Base-by-base conservation (phyloP, 2,329 filamentous ascomycete species). In the Sporothrix brasiliensis region DNA sequence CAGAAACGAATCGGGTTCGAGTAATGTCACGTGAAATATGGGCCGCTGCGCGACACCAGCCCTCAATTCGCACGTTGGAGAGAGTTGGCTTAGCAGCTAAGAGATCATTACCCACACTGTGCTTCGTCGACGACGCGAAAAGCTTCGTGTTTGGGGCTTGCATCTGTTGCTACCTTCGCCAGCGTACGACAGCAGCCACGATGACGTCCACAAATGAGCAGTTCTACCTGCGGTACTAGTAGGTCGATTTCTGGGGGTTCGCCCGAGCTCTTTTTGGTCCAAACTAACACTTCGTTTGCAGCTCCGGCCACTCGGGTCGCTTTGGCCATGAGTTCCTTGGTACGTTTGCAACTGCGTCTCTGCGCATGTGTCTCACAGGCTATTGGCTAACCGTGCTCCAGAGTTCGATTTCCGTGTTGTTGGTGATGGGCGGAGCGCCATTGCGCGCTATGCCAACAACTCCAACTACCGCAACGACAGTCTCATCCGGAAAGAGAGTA, bases 401-500 rank as follows among this genome's bases (percentile, higher is more conserved):
- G 94, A 99, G 81, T 99, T 99, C 80, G 95, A 99, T 80, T 95
- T 99, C 77, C 88, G 94, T 70, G 92, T 93, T 30, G 88, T 98
- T 60, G 93, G 93, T 69, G 95, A 99, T 79, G 95, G 95, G 67
- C 89, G 92, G 73, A 97, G 94, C 79, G 95, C 95, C 9, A 92
- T 95, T 68, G 93, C 94, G 44, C 90, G 95, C 81, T 99, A 99
- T 82, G 95, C 95, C 74, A 99, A 99, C 86, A 99, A 99, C 82
- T 98, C 94, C 71, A 99, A 99, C 83, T 99, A 99, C 83, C 90
- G 95, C 78, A 99, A 99, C 82, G 95, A 99, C 80, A 97, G 94
- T 73, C 84, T 99, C 76, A 99, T 99, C 78, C 91, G 95, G 74
- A 99, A 99, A 94, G 95, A 99, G 85, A 99, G 95, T 97, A 85